Conservation (phyloP, 2,329 filamentous ascomycete genomes). For the Arthroderma sp. region DNA sequence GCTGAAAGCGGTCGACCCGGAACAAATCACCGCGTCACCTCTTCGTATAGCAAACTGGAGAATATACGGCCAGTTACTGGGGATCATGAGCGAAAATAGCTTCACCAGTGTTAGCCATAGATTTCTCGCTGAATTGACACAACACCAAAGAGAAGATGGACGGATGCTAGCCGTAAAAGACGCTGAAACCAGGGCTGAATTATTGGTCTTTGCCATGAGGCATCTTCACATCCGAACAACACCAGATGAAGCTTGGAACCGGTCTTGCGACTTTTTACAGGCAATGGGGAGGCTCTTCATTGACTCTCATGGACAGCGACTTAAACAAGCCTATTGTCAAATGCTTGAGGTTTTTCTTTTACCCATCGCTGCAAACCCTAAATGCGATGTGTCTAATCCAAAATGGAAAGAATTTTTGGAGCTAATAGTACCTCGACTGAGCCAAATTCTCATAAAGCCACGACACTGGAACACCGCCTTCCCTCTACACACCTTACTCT, state of each 20-base stretch:
- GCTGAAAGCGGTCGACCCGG: slow-evolving; percentile 73
- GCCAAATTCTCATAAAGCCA: slow-evolving; percentile 78
- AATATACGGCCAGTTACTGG: slow-evolving; percentile 79
- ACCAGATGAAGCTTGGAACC: slow-evolving; percentile 64
- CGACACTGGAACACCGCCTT: slow-evolving; percentile 86
- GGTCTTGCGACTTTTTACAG: slow-evolving; percentile 78
- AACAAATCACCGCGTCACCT: slow-evolving; percentile 56
- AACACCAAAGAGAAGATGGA: slow-evolving; percentile 60
- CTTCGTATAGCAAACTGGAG: slow-evolving; percentile 91
- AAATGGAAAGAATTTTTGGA: slow-evolving; percentile 82
- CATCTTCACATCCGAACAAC: slow-evolving; percentile 66
- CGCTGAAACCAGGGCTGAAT: slow-evolving; percentile 64
- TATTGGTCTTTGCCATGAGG: slow-evolving; percentile 84
- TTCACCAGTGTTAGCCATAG: slow-evolving; percentile 71
- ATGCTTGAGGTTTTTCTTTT: slow-evolving; percentile 76
- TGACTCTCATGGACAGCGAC: slow-evolving; percentile 69
- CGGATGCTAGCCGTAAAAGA: slow-evolving; percentile 39
- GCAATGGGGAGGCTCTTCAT: slow-evolving; percentile 70
- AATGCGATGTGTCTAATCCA: slow-evolving; percentile 60
- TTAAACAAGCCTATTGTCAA: slow-evolving; percentile 92
- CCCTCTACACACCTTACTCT: slow-evolving; percentile 69
- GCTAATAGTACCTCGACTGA: slow-evolving; percentile 62
- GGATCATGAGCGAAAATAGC: slow-evolving; percentile 91
- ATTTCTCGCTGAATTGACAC: slow-evolving; percentile 69
- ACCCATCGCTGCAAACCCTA: slow-evolving; percentile 71